A percentile compares a stretch with the other conserved stretches of the same genome.
These are phyloP conservation scores for Aspergillus carbonarius DNA, from an alignment of 2,329 filamentous ascomycete species.

Conservation along the genomic window DNA sequence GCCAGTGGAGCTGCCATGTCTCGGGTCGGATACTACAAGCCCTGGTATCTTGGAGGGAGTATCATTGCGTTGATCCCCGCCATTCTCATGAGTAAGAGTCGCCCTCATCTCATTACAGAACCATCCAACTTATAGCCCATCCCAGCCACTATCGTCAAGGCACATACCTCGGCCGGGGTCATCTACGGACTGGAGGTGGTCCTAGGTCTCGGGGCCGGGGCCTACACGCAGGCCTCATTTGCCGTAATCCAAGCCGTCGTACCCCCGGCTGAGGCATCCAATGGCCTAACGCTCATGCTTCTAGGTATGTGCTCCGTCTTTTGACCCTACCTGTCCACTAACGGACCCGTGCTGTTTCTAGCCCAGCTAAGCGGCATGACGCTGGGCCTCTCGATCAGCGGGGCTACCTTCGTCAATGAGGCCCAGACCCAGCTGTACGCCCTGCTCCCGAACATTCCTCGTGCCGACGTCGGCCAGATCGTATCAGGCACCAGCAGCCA, in stretches of 20 bases:
- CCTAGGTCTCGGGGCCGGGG: conserved; percentile 38
- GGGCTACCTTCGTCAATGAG: conserved; percentile 14
- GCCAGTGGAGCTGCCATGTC: conserved; percentile 25
- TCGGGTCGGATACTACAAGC: conserved; percentile 24
- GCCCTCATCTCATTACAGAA: not conserved
- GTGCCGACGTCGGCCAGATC: not conserved
- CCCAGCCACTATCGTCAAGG: not conserved
- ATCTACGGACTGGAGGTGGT: conserved; percentile 38
- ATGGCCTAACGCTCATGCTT: conserved; percentile 9
- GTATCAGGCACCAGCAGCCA: not conserved
- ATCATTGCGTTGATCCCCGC: conserved; percentile 16
- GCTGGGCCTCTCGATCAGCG: conserved; percentile 14
- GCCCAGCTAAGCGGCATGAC: conserved; percentile 11
- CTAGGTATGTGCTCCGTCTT: not conserved
- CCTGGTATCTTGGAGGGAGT: conserved; percentile 30
- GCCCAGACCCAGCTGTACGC: conserved; percentile 6
- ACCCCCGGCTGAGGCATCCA: not conserved
- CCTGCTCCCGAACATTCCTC: conserved; percentile 10
- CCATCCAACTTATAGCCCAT: not conserved
- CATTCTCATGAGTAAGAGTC: conserved; percentile 15
- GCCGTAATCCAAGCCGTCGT: conserved; percentile 8
- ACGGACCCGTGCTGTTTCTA: not conserved
- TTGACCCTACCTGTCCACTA: not conserved
- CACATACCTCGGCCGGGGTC: conserved; percentile 13
- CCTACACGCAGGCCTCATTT: conserved; percentile 9